Percentiles rank a stretch among this genome's conserved stretches.
Conservation (phyloP, 2,329 filamentous ascomycete genomes). For the Monilinia laxa region DNA sequence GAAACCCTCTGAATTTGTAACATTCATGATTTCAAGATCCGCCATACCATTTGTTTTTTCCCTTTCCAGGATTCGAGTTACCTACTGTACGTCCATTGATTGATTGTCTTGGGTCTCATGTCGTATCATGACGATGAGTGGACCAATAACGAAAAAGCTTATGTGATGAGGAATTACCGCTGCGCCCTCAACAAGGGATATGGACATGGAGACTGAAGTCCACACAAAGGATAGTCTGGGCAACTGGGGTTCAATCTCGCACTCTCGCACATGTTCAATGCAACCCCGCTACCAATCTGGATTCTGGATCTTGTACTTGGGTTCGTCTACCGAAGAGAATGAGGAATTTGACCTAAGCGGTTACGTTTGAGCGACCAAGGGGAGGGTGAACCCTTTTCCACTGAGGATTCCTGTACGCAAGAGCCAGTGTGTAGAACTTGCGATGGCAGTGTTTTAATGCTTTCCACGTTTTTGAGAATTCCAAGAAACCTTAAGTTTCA, state of each 20-base stretch:
- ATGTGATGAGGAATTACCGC: conserved; percentile 8
- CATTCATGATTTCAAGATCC: neutral
- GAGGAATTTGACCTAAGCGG: conserved; percentile 6
- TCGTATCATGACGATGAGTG: conserved; percentile 3
- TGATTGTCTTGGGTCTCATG: neutral
- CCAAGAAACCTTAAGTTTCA: neutral
- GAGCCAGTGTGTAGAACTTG: conserved; percentile 13
- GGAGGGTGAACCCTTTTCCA: conserved; percentile 1
- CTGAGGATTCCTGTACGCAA: conserved; percentile 7
- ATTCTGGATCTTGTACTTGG: neutral
- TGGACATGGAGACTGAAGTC: conserved; percentile 2
- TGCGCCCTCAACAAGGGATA: conserved; percentile 20
- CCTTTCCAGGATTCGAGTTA: neutral
- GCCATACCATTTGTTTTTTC: neutral
- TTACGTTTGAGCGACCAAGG: conserved; percentile 7
- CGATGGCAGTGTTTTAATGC: conserved; percentile 8
- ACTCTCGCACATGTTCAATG: conserved; percentile 4
- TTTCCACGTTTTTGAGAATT: neutral
- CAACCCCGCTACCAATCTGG: conserved; percentile 9
- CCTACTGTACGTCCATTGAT: neutral
- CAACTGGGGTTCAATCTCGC: conserved; percentile 1
- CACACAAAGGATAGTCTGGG: neutral
- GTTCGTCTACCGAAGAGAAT: neutral
- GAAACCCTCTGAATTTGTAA: conserved; percentile 14
- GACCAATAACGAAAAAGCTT: conserved; percentile 10